Percentiles rank a stretch among this genome's conserved stretches.
Evolutionary conservation across 306 rosid genomes (phyloP).

Genomic region (Sindora glabra): DNA sequence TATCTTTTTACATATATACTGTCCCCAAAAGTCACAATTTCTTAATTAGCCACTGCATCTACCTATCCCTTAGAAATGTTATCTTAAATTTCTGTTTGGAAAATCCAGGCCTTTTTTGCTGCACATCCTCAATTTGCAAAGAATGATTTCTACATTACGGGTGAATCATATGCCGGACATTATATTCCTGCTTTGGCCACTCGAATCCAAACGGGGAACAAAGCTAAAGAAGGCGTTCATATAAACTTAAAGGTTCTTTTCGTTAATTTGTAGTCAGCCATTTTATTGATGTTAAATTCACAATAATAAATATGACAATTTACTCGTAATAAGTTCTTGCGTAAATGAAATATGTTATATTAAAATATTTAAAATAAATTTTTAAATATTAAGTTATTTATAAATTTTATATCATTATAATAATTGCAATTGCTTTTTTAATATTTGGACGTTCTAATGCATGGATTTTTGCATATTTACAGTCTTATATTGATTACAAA

Average conservation of each 20-base stretch:
- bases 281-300: background rate
- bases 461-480: too few relatives aligned
- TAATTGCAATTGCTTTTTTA: too few relatives aligned
- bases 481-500: too few relatives aligned
- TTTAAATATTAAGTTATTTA: too few relatives aligned
- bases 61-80: background rate
- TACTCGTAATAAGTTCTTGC: too few relatives aligned
- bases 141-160: conserved; percentile 88
- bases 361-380: too few relatives aligned
- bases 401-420: too few relatives aligned
- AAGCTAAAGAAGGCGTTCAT: conserved; percentile 90
- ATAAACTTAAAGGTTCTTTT: conserved; percentile 70
- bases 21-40: too few relatives aligned
- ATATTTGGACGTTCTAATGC: too few relatives aligned
- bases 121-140: conserved; percentile 70
- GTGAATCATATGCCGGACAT: conserved; percentile 98
- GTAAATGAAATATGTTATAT: too few relatives aligned
- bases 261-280: background rate
- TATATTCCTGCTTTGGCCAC: conserved; percentile 97
- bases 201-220: conserved; percentile 85
- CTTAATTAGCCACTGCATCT: too few relatives aligned
- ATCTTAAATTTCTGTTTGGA: background rate
- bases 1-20: too few relatives aligned
- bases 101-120: conserved; percentile 63
- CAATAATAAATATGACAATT: background rate